Evolutionary conservation across 164 flowering plant genomes (phyloP).

Genomic region (Malania oleifera): DNA sequence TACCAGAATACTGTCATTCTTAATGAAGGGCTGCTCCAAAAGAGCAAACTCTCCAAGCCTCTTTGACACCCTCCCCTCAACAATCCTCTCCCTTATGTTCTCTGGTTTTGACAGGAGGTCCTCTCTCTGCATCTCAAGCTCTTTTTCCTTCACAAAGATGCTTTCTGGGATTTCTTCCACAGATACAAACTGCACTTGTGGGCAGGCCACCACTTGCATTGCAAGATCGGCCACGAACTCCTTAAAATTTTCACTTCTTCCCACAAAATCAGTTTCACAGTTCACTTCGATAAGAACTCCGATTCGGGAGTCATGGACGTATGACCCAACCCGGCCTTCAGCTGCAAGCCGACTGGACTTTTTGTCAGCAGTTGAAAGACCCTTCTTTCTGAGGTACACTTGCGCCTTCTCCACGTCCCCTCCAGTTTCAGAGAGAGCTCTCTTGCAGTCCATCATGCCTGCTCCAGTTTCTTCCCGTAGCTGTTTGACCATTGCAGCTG

Average conservation of each 20-base stretch:
- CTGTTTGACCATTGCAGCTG: conserved; percentile 90
- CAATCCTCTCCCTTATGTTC: conserved; percentile 85
- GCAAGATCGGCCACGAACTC: conserved; percentile 93
- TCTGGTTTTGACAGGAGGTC: conserved; percentile 88
- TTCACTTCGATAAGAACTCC: conserved; percentile 95
- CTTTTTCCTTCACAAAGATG: conserved; percentile 58
- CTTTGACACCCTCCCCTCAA: conserved; percentile 85
- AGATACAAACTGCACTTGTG: conserved; percentile 75
- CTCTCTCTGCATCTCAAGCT: conserved; percentile 92
- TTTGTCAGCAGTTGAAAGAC: conserved; percentile 88
- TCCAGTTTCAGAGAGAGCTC: conserved; percentile 89
- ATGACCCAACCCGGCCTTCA: conserved; percentile 91
- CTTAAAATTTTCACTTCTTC: conserved; percentile 79
- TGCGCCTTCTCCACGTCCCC: conserved; percentile 93
- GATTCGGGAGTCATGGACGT: conserved; percentile 90
- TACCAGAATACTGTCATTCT: conserved; percentile 67
- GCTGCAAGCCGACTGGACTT: conserved; percentile 92
- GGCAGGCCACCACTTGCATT: conserved; percentile 95
- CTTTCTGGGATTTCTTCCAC: conserved; percentile 73
- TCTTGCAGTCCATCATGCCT: conserved; percentile 99
- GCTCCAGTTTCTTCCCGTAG: conserved; percentile 95
- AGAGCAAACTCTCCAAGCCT: conserved; percentile 94
- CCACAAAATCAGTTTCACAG: conserved; percentile 97
- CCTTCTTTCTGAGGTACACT: conserved; percentile 92
- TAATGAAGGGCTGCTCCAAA: conserved; percentile 86